Evolutionary conservation across 495 filamentous ascomycete species (phyloP), one percentile per base, ranked within the genome.

Genomic region (Schizothecium vesticola): DNA sequence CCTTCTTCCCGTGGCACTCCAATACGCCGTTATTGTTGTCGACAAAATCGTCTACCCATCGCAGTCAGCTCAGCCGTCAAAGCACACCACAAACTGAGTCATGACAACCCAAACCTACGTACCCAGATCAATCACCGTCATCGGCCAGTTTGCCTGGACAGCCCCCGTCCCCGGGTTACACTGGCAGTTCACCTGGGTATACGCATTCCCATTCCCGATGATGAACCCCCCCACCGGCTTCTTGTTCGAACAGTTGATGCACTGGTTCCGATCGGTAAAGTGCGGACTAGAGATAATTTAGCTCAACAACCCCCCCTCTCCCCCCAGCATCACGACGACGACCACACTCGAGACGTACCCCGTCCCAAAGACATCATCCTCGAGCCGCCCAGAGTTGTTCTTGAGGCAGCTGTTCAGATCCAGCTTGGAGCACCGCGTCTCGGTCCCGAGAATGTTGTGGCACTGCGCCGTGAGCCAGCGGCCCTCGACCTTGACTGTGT

Each of bases 341-440:
- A n/a, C n/a, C 28, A 9, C 7, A 9, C 28, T 29, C 13, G 9
- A n/a, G 7, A 24, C 59, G 9, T 58, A 73, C 73, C 73, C 73
- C 22, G 65, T n/a, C 2, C 62, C 71, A 5, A 63, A 59, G 1
- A 72, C 66, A 26, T 75, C 73, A 9, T 56, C 69, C 57, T 70
- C 29, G 43, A 75, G 61, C 3, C 26, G 56, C n/a, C 73, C 73
- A 23, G 67, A 72, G 19, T 11, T 65, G 68, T 75, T 75, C 64
- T 70, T 73, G 43, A 75, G 26, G 28, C 73, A 75, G n/a, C 62
- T 63, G 73, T 70, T 73, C 19, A 75, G 68, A 26, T 75, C 68
- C 8, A 75, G 58, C 61, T 64, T 73, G 66, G 67, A 69, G 61
- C 73, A 75, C 26, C 43, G 43, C 43, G 59, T 67, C 28, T 55